These are phyloP conservation scores for Clarireedia hainanense DNA, from an alignment of 2,329 filamentous ascomycete genomes.

Conservation along the genomic window DNA sequence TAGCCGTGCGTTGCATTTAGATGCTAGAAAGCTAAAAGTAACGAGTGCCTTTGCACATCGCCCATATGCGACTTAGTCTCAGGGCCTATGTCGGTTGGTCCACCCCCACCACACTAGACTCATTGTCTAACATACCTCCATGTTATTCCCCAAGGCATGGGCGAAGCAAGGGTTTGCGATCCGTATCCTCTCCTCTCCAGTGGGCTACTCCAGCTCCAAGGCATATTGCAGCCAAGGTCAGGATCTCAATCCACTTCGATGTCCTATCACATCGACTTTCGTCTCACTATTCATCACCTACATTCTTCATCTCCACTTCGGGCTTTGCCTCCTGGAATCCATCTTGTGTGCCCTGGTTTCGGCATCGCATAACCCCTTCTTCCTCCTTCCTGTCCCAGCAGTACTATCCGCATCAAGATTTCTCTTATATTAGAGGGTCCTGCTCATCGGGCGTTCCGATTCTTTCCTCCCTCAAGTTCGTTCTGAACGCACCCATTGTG, in stretches of 20 bases:
- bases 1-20: background rate
- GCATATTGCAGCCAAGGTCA: slow-evolving; percentile 4
- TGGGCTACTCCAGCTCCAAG: background rate
- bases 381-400: slow-evolving; percentile 4
- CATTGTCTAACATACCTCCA: background rate
- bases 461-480: background rate
- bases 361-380: slow-evolving; percentile 1
- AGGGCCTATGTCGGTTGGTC: slow-evolving; percentile 1
- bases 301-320: slow-evolving; percentile 8
- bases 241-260: slow-evolving; percentile 3
- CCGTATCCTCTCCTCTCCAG: slow-evolving; percentile 3
- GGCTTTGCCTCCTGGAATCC: background rate
- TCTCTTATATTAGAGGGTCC: background rate
- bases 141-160: background rate
- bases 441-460: background rate
- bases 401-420: slow-evolving; percentile 3
- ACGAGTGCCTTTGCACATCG: background rate
- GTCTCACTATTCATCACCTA: slow-evolving; percentile 3
- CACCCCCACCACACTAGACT: slow-evolving; percentile 1
- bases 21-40: background rate
- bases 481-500: background rate
- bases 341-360: slow-evolving; percentile 7
- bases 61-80: background rate
- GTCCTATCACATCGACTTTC: slow-evolving; percentile 6
- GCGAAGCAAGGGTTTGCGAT: slow-evolving; percentile 3